Evolutionary conservation across 345 rosid species (phyloP), one percentile per base, ranked within the genome.

Genomic region (Brassica carinata): DNA sequence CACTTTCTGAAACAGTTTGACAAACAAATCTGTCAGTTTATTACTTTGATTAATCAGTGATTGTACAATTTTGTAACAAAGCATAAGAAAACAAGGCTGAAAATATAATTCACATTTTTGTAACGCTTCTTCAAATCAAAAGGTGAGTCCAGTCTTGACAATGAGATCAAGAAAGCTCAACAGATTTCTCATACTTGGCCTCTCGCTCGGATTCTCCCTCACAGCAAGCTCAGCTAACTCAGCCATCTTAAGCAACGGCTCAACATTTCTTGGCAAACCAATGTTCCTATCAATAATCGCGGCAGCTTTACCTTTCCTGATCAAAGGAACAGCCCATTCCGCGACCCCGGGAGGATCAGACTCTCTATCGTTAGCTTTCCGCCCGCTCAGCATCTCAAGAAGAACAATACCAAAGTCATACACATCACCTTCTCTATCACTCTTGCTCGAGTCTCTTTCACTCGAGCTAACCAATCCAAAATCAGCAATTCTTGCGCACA

Each of bases 401-500:
- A 95, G 88, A 7, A 90, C 91, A 10, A 89, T 79, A 68, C 98
- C 98, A 29, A 91, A 93, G 70, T 81, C 85, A 83, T 87, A 89
- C 31, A 90, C 90, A 85, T 93, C 98, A 23, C 80, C 83, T 85
- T 87, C 86, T 82, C 74, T 84, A 59, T 85, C 94, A 29, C 86
- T 86, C 57, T 77, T 76, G n/a, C 76, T 76, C 7, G 80, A 67
- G 67, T 92, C 94, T 75, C 78, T 86, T 38, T 86, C 90, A n/a
- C 85, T 88, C 15, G 92, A 83, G 23, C 87, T 86, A 15, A 87
- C 77, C 69, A 91, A 85, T 59, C 97, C 93, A 17, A 95, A 91
- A 80, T 91, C 94, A 6, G 99, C 96, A 4, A 95, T 88, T 48
- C 99, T 68, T 69, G 92, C 98, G 0, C 88, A 86, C 98, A 92